Base-by-base conservation (phyloP, 306 rosid genomes). In the Corylus avellana region DNA sequence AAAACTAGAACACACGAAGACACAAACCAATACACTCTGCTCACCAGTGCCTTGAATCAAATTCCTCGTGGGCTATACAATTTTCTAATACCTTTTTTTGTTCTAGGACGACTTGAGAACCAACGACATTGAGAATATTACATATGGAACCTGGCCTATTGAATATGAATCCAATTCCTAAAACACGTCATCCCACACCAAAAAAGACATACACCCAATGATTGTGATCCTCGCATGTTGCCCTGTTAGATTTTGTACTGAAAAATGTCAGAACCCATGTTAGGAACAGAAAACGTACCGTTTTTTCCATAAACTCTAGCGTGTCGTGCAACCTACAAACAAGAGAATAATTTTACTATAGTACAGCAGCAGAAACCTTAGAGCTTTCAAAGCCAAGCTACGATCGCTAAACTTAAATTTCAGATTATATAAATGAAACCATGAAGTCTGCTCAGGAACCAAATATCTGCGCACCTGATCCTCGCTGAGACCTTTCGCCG, bases 281-380 rank as follows among this genome's bases (percentile, higher is more conserved):
- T 75, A 57, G 47, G 73, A 18, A 75, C 55, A 57, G 47, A 63
- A 84, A 77, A 79, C 97, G 42, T 88, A 95, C 98, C 92, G 55
- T 95, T 95, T 83, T 46, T 83, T 2, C 98, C 98, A 51, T 90
- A 86, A 54, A 85, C 87, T 82, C 92, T 87, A 75, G 85, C 94
- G 90, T 95, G 89, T 51, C 87, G 85, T 54, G 78, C 85, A 50
- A 95, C 98, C 98, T 94, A 89, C 63, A 42, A 71, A 63, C 74
- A 12, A 44, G 10, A 18, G 14, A 57, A 66, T 46, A 63, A 11
- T 25, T 74, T 58, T 73, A 67, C 66, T 71, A 6, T 29, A 13
- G n/a, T 27, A 29, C 13, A 29, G 39, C 39, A 27, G 42, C 25
- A 55, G 69, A 82, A 75, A 67, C 51, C n/a, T 42, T 56, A 57